Evolutionary conservation across 2,329 filamentous ascomycete species (phyloP).

Genomic region (Diaporthe sp.): DNA sequence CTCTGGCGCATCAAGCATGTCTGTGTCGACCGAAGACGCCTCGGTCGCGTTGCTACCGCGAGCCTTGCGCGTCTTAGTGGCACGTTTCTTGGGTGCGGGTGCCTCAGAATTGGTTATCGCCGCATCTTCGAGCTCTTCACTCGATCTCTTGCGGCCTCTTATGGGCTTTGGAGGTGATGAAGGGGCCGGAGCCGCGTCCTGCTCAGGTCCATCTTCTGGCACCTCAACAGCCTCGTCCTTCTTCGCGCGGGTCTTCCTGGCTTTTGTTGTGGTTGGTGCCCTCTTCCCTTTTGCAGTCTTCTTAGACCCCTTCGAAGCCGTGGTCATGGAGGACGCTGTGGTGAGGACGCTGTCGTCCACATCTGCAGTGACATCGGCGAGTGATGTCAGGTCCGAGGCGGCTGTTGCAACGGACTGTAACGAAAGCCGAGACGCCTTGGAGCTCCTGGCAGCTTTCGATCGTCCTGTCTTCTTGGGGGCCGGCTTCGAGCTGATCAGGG

Average conservation of each 20-base stretch:
- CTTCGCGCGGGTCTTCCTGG: conserved; percentile 61
- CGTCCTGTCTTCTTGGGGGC: conserved; percentile 67
- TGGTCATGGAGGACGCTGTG: conserved; percentile 68
- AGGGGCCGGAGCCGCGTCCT: conserved; percentile 47
- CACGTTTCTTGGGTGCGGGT: conserved; percentile 71
- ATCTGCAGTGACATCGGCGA: conserved; percentile 61
- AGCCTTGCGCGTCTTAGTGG: conserved; percentile 61
- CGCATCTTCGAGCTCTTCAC: conserved; percentile 68
- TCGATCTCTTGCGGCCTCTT: conserved; percentile 73
- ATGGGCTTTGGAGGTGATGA: conserved; percentile 55
- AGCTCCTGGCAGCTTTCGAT: conserved; percentile 69
- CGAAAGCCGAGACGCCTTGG: conserved; percentile 78
- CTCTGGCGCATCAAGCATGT: conserved; percentile 53
- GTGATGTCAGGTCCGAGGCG: conserved; percentile 62
- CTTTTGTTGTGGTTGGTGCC: conserved; percentile 59
- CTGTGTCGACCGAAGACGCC: conserved; percentile 55
- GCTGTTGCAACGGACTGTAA: conserved; percentile 67
- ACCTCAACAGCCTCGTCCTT: conserved; percentile 68
- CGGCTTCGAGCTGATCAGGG: conserved; percentile 70
- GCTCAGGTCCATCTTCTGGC: conserved; percentile 50
- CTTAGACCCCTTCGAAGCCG: conserved; percentile 56
- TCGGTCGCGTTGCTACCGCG: conserved; percentile 61
- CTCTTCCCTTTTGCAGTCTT: conserved; percentile 69
- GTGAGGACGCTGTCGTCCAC: conserved; percentile 72
- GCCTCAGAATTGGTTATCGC: conserved; percentile 56